phyloP scores from a whole-genome alignment of 768 basidiomycete genomes.

The Kwoniella sp. region DNA sequence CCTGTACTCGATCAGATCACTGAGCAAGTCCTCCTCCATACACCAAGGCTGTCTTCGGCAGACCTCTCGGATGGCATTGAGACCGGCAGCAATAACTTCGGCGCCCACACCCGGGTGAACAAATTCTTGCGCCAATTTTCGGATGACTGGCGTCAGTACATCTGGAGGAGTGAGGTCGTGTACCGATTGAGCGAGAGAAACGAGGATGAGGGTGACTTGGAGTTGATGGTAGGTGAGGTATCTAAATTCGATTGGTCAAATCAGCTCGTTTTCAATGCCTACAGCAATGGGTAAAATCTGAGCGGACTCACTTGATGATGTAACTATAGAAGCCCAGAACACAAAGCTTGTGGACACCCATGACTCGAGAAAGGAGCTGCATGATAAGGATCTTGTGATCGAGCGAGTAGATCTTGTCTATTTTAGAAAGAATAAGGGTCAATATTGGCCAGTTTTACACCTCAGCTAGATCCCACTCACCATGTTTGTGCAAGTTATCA shows the following conservation, averaged over 20 bases:
- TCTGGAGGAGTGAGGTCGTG: conserved; percentile 96
- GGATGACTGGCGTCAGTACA: conserved; percentile 80
- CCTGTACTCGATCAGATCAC: conserved; percentile 89
- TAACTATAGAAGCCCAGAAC: conserved; percentile 95
- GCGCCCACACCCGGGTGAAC: conserved; percentile 95
- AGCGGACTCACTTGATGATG: conserved; percentile 63
- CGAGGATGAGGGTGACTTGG: conserved; percentile 87
- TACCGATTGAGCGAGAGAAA: conserved; percentile 87
- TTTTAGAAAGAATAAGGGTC: not conserved
- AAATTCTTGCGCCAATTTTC: conserved; percentile 91
- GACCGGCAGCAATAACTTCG: conserved; percentile 93
- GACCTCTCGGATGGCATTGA: conserved; percentile 94
- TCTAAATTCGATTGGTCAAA: conserved; percentile 58
- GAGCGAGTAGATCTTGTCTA: conserved; percentile 92
- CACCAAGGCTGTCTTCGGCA: conserved; percentile 92
- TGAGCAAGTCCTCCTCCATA: conserved; percentile 91
- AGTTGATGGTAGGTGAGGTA: conserved; percentile 92
- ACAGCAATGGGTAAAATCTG: no score
- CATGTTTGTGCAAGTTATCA: conserved; percentile 72
- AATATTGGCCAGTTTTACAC: not conserved
- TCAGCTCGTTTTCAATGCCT: no score
- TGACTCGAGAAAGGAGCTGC: conserved; percentile 92
- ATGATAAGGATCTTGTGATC: conserved; percentile 97
- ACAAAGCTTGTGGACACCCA: conserved; percentile 88
- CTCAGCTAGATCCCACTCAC: conserved; percentile 34